phyloP scores from a whole-genome alignment of 1,139 yeast genomes.

The Taphrina communis region DNA sequence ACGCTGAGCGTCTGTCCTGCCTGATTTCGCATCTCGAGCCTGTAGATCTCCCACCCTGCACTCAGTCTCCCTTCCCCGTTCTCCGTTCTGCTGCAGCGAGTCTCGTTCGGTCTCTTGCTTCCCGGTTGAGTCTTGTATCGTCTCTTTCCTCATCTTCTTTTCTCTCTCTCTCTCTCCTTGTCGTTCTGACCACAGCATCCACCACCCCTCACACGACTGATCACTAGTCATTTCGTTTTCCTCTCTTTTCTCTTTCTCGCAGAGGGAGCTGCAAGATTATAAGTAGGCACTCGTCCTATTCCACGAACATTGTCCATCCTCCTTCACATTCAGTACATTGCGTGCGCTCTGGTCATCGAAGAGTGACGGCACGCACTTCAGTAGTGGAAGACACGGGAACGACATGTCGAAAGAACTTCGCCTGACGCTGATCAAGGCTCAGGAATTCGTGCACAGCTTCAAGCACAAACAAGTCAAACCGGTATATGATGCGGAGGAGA shows the following conservation, averaged over 20 bases:
- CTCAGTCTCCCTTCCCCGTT: background rate
- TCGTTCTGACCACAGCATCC: background rate
- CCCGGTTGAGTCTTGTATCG: background rate
- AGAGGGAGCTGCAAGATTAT: too few relatives aligned
- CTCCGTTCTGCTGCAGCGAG: background rate
- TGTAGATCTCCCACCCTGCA: slow-evolving; percentile 8
- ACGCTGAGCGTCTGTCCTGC: too few relatives aligned
- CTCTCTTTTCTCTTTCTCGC: background rate
- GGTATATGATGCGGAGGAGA: slow-evolving; percentile 8
- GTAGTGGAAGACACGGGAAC: background rate
- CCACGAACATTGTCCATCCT: background rate
- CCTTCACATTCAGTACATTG: too few relatives aligned
- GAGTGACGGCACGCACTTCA: background rate
- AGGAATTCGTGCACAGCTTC: slow-evolving; percentile 12
- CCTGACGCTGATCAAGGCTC: slow-evolving; percentile 15
- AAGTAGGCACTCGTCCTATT: too few relatives aligned
- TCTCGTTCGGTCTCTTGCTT: background rate
- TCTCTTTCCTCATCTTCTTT: background rate
- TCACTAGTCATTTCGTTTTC: background rate
- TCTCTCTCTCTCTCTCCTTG: background rate
- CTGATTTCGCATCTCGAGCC: slow-evolving; percentile 1
- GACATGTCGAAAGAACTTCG: slow-evolving; percentile 14
- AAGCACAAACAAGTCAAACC: slow-evolving; percentile 19
- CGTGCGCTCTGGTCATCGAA: background rate
- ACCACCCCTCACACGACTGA: background rate